These are phyloP conservation scores for Russula virescens DNA, from an alignment of 768 basidiomycete species.

Conservation along the genomic window DNA sequence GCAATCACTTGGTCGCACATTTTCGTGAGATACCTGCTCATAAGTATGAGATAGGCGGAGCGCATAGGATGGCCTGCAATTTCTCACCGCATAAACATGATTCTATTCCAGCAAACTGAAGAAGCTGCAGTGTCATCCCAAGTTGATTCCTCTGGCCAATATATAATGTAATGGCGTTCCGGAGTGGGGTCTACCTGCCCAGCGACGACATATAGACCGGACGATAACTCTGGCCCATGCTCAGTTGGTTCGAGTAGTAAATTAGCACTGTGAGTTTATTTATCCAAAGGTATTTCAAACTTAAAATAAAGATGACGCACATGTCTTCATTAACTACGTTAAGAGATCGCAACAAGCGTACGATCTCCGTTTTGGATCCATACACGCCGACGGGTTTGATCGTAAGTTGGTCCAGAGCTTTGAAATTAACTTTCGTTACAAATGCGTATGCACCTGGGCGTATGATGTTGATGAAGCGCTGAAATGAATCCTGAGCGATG, in stretches of 20 bases:
- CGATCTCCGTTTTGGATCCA: slow-evolving; percentile 47
- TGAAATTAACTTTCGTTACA: slow-evolving; percentile 25
- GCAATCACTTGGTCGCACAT: slow-evolving; percentile 50
- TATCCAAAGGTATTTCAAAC: no score
- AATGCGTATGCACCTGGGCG: slow-evolving; percentile 47
- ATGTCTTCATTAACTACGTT: slow-evolving; percentile 34
- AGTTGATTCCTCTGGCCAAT: slow-evolving; percentile 57
- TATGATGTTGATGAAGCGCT: slow-evolving; percentile 42
- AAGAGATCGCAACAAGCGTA: slow-evolving; percentile 37
- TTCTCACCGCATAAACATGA: slow-evolving; percentile 55
- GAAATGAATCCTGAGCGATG: slow-evolving; percentile 47
- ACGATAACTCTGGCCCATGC: neutral
- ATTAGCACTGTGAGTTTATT: slow-evolving; percentile 30
- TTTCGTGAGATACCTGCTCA: slow-evolving; percentile 6
- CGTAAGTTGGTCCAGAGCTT: slow-evolving; percentile 39
- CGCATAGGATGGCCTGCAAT: neutral
- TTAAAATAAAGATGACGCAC: slow-evolving; percentile 31
- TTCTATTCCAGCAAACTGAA: slow-evolving; percentile 45
- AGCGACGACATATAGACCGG: neutral
- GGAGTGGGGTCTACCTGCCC: slow-evolving; percentile 12
- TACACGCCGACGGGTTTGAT: slow-evolving; percentile 53
- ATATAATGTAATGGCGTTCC: slow-evolving; percentile 41
- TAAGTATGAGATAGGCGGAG: neutral
- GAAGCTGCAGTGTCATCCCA: slow-evolving; percentile 48
- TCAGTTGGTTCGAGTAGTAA: slow-evolving; percentile 20